phyloP scores from a whole-genome alignment of 2,329 filamentous ascomycete species.

The Trichoderma atrobrunneum region DNA sequence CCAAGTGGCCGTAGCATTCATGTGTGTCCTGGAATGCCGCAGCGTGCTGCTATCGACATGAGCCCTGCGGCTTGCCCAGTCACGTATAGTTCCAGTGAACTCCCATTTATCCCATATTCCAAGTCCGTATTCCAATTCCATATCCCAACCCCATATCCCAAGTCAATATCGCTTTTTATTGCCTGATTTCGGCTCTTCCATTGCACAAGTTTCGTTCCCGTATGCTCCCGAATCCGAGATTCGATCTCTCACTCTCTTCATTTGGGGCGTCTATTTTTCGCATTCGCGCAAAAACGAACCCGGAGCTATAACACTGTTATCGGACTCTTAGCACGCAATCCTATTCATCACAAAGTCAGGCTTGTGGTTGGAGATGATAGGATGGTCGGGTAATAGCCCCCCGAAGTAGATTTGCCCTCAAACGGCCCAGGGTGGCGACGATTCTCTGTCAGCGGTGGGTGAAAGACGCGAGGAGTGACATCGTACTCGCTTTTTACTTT shows the following conservation, averaged over 20 bases:
- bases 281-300: neutral
- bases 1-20: neutral
- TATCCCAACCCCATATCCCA: neutral
- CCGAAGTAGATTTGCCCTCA: conserved; percentile 51
- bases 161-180: conserved; percentile 1
- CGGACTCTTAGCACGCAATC: too few relatives aligned
- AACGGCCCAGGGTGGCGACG: conserved; percentile 45
- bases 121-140: neutral
- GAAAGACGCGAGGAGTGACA: conserved; percentile 46
- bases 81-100: conserved; percentile 15
- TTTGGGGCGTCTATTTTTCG: neutral
- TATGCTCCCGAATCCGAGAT: neutral
- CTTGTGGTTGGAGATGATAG: conserved; percentile 46
- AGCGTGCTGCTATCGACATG: conserved; percentile 3
- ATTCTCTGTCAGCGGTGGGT: conserved; percentile 38
- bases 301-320: neutral
- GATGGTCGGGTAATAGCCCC: conserved; percentile 49
- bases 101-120: neutral
- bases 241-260: neutral
- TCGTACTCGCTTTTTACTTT: conserved; percentile 54
- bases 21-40: conserved; percentile 11
- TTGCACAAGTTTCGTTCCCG: neutral
- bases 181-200: neutral
- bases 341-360: conserved; percentile 37
- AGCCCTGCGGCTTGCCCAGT: conserved; percentile 18